Evolutionary conservation across 2,329 filamentous ascomycete genomes (phyloP), one percentile per base, ranked within the genome.

Genomic region (Sporothrix euskadiensis): DNA sequence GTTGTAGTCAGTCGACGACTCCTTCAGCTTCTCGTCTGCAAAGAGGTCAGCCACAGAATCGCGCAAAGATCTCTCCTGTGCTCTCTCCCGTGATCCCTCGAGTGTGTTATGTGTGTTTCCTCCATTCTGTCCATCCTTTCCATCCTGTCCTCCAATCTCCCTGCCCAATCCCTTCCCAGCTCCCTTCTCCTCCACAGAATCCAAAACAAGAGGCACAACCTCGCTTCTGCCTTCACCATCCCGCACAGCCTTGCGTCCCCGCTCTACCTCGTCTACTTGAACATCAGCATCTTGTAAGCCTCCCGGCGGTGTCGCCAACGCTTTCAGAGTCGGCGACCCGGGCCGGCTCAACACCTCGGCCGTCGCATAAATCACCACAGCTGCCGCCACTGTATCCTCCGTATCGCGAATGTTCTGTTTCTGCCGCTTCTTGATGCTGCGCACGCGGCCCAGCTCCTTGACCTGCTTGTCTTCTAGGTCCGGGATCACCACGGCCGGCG

Each of bases 31-130:
- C 73, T 86, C 85, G 81, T 87, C 86, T 88, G 83, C 82, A 81
- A 83, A 85, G 79, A 85, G 83, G 86, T 88, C 84, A 88, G 87
- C 83, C 85, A 85, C 83, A 81, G 83, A 82, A 80, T 81, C 80
- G 79, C 81, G 79, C 81, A 84, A 80, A 26, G 78, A 79, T 78
- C 56, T 68, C 44, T 66, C 39, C 56, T 52, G 56, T 73, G 72
- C 35, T 73, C 54, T 32, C 56, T 59, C 56, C 44, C 44, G 44
- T 49, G 44, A 49, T 49, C 44, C 44, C 14, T 49, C 44, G 44
- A 49, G 44, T 49, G 44, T 49, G 44, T 49, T 49, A 14, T 49
- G 44, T 49, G 44, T 19, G 30, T 26, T 77, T 77, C 77, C 78
- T 78, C 74, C 75, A 73, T 79, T 78, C 76, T 30, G 12, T 35